These are phyloP conservation scores for Parasarocladium wereldwijsianum DNA, from an alignment of 2,329 filamentous ascomycete species.

Conservation along the genomic window DNA sequence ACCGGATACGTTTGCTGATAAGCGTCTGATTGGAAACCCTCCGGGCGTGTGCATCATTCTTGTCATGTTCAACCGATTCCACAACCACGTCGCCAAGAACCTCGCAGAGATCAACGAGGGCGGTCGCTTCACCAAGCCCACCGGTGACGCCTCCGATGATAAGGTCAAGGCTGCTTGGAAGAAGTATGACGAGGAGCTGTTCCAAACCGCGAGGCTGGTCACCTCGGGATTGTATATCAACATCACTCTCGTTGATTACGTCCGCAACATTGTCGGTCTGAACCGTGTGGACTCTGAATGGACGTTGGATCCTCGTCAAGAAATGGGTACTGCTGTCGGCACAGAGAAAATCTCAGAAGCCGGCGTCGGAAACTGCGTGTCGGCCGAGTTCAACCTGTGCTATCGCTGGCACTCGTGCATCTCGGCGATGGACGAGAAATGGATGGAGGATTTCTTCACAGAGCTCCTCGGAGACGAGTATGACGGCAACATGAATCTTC, in stretches of 20 bases:
- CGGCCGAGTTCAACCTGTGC: slow-evolving; percentile 77
- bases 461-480: slow-evolving; percentile 43
- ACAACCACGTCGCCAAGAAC: slow-evolving; percentile 72
- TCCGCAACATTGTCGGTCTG: slow-evolving; percentile 58
- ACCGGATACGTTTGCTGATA: slow-evolving; percentile 57
- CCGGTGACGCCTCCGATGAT: slow-evolving; percentile 31
- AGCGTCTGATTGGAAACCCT: slow-evolving; percentile 54
- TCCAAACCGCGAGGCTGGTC: slow-evolving; percentile 64
- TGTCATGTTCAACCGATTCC: slow-evolving; percentile 72
- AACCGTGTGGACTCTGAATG: slow-evolving; percentile 51
- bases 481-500: slow-evolving; percentile 36
- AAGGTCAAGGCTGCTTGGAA: slow-evolving; percentile 38
- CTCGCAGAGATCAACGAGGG: slow-evolving; percentile 77
- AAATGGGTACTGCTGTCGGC: slow-evolving; percentile 42
- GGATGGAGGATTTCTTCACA: slow-evolving; percentile 58
- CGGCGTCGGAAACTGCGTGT: slow-evolving; percentile 70
- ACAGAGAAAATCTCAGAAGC: slow-evolving; percentile 46
- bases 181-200: slow-evolving; percentile 63
- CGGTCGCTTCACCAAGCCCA: slow-evolving; percentile 58
- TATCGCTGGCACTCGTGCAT: slow-evolving; percentile 83
- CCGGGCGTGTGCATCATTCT: slow-evolving; percentile 57
- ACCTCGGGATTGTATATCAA: slow-evolving; percentile 66
- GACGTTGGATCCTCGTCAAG: slow-evolving; percentile 64
- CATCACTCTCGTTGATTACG: slow-evolving; percentile 64
- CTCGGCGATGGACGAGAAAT: slow-evolving; percentile 58